A percentile compares a stretch with the other conserved stretches of the same genome.
These are phyloP conservation scores for Coniochaeta sp. DNA, from an alignment of 2,329 filamentous ascomycete species.

Conservation along the genomic window DNA sequence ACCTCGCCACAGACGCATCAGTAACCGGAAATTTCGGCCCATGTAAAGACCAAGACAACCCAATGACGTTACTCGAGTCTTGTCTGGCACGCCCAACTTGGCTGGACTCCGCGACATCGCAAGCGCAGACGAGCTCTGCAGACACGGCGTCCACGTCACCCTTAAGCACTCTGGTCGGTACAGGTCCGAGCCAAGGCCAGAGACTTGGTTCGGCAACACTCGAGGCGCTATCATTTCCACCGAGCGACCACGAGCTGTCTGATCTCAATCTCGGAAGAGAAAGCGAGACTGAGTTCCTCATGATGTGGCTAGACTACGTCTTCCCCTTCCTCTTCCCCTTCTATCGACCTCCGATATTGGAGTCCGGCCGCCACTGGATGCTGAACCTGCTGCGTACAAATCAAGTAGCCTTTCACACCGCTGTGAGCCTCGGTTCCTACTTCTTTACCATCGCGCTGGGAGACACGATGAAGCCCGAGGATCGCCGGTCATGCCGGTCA, in stretches of 20 bases:
- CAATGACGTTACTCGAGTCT: background rate
- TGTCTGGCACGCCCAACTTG: no score
- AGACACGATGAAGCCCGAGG: constrained; percentile 5
- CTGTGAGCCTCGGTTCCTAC: constrained; percentile 44
- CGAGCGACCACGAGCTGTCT: background rate
- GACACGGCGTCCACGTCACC: background rate
- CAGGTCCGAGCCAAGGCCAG: background rate
- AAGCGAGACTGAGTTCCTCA: constrained; percentile 24
- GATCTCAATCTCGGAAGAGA: background rate
- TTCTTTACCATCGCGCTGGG: constrained; percentile 39
- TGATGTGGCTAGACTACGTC: constrained; percentile 50
- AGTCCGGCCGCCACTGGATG: constrained; percentile 48
- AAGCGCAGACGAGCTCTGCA: background rate
- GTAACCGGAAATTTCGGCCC: background rate
- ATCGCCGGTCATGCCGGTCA: constrained; percentile 3
- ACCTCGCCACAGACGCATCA: background rate
- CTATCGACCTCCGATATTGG: constrained; percentile 42
- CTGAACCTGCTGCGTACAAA: constrained; percentile 43
- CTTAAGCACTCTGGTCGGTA: background rate
- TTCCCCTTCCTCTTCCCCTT: constrained; percentile 52
- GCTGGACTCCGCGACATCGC: no score
- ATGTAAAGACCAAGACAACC: background rate
- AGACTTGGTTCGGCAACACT: background rate
- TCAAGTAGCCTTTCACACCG: constrained; percentile 43
- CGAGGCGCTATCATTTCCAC: background rate